Base-by-base conservation (phyloP, 345 rosid species). In the Noccaea caerulescens region DNA sequence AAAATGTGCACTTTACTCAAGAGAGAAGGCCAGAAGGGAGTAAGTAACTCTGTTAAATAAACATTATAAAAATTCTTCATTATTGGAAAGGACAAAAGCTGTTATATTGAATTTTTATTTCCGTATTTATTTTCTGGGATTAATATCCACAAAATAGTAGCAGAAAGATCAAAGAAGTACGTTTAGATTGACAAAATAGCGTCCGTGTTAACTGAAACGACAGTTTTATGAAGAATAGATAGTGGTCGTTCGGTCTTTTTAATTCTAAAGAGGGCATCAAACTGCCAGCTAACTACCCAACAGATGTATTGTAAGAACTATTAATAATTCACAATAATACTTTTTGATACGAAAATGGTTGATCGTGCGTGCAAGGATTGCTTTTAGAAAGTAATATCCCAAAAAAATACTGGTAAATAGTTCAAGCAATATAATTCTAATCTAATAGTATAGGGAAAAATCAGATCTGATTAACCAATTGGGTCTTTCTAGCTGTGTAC, bases 291-390 rank as follows among this genome's bases (percentile, higher is more conserved):
- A 71, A 8, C 72, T 33, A 64, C 80, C 80, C 68, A 64, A 76
- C 80, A 70, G 50, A 49, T 14, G 70, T 56, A 57, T 64, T 23
- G 45, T 10, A 69, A 51, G 4, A 69, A 62, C 13, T 8, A 23
- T 37, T 52, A 41, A 56, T n/a, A 58, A 65, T 12, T 58, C 27
- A 33, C 16, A 70, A 63, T 14, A 27, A 50, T 70, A 47, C 43
- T 57, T 37, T 58, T 61, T 46, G 64, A 69, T 69, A 67, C 57
- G 25, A 71, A 57, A 66, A 57, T 70, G 72, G 11, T 57, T 64
- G 72, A 72, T 70, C 80, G 80, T 76, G 80, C 80, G 80, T 58
- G 80, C 80, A 76, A 76, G 66, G 72, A 76, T 49, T 70, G 66
- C 54, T 49, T 38, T 32, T 0, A 41, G 11, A 8, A 63, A 8